Base-by-base conservation (phyloP, 176 grass and related monocot species). In the Oryza officinalis region DNA sequence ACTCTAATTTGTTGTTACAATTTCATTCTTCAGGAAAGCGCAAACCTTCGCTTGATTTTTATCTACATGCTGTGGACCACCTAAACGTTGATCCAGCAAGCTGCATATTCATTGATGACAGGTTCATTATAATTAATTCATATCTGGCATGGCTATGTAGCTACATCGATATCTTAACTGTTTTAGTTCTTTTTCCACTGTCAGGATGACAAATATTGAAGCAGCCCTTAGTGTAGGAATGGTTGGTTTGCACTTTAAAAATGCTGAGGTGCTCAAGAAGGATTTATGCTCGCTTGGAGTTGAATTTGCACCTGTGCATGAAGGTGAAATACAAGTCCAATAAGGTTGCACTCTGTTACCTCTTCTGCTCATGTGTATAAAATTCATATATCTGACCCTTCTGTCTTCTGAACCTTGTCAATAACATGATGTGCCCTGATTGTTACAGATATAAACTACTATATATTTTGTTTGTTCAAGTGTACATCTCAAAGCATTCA, bases 101-200 rank as follows among this genome's bases (percentile, higher is more conserved):
- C 68, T 98, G 92, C 77, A 81, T 98, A 81, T 98, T 98, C 77
- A 89, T 98, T 25, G 95, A 98, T 86, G 95, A 98, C 91, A 98
- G 95, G 95, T 95, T 80, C 72, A 63, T 89, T 57, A 45, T 87
- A 17, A 50, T 33, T 67, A 22, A 17, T 64, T 65, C 84, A 66
- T 44, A 32, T 61, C 59, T 71, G 44, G 30, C 81, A 27, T 28
- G 10, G 7, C 35, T 86, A 22, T 49, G 54, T 23, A 43, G 20
- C 25, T 3, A 20, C 10, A 15, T 81, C 10, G 10, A 70, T 81
- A 77, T 63, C 9, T 4, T 65, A 28, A 71, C 71, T 76, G 6
- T 54, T 82, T 67, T 78, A 22, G 5, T 69, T 65, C 37, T 50
- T 9, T 15, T 57, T 6, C 47, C 25, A 17, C 78, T 88, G 57